phyloP scores from a whole-genome alignment of 1,284 basidiomycete species.

The Boletus smithii region DNA sequence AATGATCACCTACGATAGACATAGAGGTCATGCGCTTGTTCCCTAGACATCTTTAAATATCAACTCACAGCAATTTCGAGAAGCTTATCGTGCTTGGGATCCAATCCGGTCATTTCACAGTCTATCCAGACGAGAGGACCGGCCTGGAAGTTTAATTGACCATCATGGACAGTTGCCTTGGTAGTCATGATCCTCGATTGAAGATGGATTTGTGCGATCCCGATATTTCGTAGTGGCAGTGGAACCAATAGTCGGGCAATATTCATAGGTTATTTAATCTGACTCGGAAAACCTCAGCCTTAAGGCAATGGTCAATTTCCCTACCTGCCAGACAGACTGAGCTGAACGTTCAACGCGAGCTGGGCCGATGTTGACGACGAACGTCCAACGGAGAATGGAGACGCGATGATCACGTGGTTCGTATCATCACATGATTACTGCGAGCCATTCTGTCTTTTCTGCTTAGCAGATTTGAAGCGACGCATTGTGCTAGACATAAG shows the following conservation, averaged over 20 bases:
- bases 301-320: not conserved
- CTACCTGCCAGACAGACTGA: too few relatives aligned
- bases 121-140: constrained; percentile 87
- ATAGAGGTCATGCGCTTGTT: not conserved
- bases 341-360: too few relatives aligned
- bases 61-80: constrained; percentile 67
- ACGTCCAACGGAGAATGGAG: too few relatives aligned
- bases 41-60: too few relatives aligned
- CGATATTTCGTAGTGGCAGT: constrained; percentile 1
- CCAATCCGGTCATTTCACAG: constrained; percentile 82
- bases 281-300: not conserved
- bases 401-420: too few relatives aligned
- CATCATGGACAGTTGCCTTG: too few relatives aligned
- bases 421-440: too few relatives aligned
- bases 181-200: constrained; percentile 10
- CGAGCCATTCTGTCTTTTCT: too few relatives aligned
- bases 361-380: too few relatives aligned
- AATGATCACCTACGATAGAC: constrained; percentile 60
- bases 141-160: constrained; percentile 43
- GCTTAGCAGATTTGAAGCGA: too few relatives aligned
- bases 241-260: not conserved
- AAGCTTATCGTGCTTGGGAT: constrained; percentile 64
- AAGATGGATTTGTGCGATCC: not conserved
- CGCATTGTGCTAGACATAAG: too few relatives aligned
- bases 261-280: constrained; percentile 2